phyloP scores from a whole-genome alignment of 345 rosid species.

The Acer negundo region DNA sequence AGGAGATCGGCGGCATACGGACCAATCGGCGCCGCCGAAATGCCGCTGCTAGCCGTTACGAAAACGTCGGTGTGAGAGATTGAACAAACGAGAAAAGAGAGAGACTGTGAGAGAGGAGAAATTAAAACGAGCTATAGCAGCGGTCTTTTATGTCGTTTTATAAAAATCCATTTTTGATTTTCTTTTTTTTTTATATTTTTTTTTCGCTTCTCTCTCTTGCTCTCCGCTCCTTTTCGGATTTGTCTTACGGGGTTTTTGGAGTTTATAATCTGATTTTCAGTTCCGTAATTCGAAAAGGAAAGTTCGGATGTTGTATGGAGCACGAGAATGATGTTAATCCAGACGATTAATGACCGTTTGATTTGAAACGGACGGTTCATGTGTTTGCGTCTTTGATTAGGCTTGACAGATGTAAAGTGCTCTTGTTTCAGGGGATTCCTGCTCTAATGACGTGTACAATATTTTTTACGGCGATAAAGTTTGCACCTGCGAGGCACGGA shows the following conservation, averaged over 20 bases:
- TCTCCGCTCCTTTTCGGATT: not conserved
- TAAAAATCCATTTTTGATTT: slow-evolving; percentile 8
- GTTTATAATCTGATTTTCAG: not conserved
- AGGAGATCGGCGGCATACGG: slow-evolving; percentile 20
- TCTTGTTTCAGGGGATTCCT: not conserved
- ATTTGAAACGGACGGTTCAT: slow-evolving; percentile 11
- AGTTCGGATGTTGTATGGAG: not conserved
- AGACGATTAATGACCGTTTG: not conserved
- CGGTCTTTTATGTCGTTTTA: slow-evolving; percentile 13
- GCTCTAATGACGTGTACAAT: not conserved
- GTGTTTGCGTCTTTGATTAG: not conserved
- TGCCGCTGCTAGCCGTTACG: slow-evolving; percentile 44
- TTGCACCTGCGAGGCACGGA: slow-evolving; percentile 6
- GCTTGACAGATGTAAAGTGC: not conserved
- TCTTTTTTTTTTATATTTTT: not conserved
- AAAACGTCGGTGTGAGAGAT: slow-evolving; percentile 39
- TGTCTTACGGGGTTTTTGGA: not conserved
- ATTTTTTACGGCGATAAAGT: not conserved
- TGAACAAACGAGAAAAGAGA: slow-evolving; percentile 11
- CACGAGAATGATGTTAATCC: not conserved
- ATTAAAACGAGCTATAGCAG: not conserved
- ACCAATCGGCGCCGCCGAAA: slow-evolving; percentile 29
- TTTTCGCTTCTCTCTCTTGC: not conserved
- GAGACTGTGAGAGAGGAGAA: not conserved
- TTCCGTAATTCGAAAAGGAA: slow-evolving; percentile 5